Base-by-base conservation (phyloP, 495 filamentous ascomycete genomes). In the Aspergillus sclerotiicarbonarius region DNA sequence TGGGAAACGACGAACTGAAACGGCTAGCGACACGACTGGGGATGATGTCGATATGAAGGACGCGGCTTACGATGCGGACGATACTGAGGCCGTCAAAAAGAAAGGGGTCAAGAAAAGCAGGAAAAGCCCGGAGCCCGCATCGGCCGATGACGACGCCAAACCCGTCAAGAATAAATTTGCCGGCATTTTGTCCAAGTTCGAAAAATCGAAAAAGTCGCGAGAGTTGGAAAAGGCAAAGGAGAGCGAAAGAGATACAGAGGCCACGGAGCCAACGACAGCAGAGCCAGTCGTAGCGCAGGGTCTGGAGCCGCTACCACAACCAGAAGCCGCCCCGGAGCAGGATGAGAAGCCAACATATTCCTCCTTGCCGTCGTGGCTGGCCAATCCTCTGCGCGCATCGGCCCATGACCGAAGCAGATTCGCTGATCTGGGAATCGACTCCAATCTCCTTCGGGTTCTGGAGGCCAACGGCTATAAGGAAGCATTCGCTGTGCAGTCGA, bases 401-500 rank as follows among this genome's bases (percentile, higher is more conserved):
- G 75, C 82, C 6, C 77, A 82, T 2, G 76, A 81, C 13, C 81
- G 71, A 44, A 67, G 76, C 29, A 75, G 86, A 0, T 96, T 97
- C 62, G 68, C 74, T 3, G 72, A 81, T 0, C 73, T 96, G 4
- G 77, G 79, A 0, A 69, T 91, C 19, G 74, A 80, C 4, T 58
- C 74, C 3, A 80, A 82, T 8, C 72, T 87, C 3, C 71, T 87
- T 0, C 78, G 82, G n/a, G 78, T 80, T 5, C 76, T 98, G 4
- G 76, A 84, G 21, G 66, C 78, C 10, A 84, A 85, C 59, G 84
- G 87, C 1, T 90, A 89, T 68, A 79, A 80, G 21, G 79, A 89
- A 43, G 90, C 94, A 1, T 89, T 96, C 64, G 87, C 92, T 1
- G 87, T 97, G 0, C 93, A 98, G 68, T 85, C 90, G 0, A 83